A percentile compares a stretch with the other conserved stretches of the same genome.
These are phyloP conservation scores for Suillus variegatus DNA, from an alignment of 768 basidiomycete genomes.

Conservation along the genomic window DNA sequence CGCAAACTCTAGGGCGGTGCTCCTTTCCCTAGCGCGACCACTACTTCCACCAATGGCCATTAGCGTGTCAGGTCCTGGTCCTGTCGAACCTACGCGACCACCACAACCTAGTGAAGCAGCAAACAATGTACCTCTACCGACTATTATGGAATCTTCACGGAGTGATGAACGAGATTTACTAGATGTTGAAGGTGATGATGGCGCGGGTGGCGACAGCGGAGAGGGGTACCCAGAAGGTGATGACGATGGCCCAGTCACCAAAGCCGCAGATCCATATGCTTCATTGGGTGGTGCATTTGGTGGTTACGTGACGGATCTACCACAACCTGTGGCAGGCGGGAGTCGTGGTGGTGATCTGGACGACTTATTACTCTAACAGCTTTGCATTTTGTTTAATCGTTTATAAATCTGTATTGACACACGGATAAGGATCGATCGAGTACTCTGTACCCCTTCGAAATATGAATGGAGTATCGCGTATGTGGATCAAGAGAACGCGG, in stretches of 20 bases:
- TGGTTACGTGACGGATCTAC: constrained; percentile 71
- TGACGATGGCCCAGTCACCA: constrained; percentile 34
- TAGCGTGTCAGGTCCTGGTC: constrained; percentile 59
- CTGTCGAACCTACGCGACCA: constrained; percentile 29
- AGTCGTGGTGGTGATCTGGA: constrained; percentile 54
- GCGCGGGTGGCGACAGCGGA: constrained; percentile 29
- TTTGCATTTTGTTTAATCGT: constrained; percentile 2
- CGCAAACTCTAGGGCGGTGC: constrained; percentile 69
- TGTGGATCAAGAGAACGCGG: constrained; percentile 27
- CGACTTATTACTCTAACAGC: constrained; percentile 62
- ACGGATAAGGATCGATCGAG: constrained; percentile 4
- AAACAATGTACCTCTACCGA: constrained; percentile 31
- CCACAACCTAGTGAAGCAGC: constrained; percentile 28
- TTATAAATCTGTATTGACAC: constrained; percentile 2
- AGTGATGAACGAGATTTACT: constrained; percentile 21
- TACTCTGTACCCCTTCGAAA: constrained; percentile 1
- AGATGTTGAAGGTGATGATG: constrained; percentile 19
- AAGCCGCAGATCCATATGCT: constrained; percentile 73
- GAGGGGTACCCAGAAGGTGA: constrained; percentile 39
- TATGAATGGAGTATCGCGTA: neutral
- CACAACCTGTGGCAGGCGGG: constrained; percentile 54
- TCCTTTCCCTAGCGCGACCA: constrained; percentile 60
- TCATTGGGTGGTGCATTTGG: constrained; percentile 78
- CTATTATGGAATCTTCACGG: constrained; percentile 26
- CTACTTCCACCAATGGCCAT: constrained; percentile 47